Percentiles rank a stretch among this genome's conserved stretches.
phyloP scores from a whole-genome alignment of 1,139 yeast species.

The Geotrichum bryndzae region DNA sequence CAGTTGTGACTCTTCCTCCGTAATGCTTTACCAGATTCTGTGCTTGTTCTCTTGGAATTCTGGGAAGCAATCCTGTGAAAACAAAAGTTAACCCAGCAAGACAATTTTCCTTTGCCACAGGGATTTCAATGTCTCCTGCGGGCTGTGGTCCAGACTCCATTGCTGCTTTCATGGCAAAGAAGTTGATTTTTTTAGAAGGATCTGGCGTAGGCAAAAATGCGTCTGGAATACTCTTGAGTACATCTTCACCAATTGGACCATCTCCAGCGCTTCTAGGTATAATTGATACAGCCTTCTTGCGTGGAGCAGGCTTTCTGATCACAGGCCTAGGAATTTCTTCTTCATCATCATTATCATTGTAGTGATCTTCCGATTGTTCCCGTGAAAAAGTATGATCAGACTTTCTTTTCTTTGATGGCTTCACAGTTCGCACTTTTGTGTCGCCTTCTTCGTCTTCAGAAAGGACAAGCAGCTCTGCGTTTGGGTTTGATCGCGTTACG shows the following conservation, averaged over 20 bases:
- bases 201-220: constrained; percentile 58
- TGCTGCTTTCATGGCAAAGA: constrained; percentile 37
- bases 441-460: constrained; percentile 7
- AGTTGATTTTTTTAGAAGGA: constrained; percentile 47
- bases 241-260: constrained; percentile 43
- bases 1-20: constrained; percentile 90
- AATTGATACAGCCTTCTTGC: neutral
- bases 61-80: constrained; percentile 84
- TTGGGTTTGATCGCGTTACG: constrained; percentile 2
- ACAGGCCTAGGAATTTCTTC: neutral
- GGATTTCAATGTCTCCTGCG: constrained; percentile 40
- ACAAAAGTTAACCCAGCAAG: constrained; percentile 82
- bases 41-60: constrained; percentile 67
- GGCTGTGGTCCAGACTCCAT: constrained; percentile 30
- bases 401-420: neutral
- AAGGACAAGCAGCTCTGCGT: constrained; percentile 2
- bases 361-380: neutral
- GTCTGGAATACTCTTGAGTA: constrained; percentile 58
- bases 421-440: neutral
- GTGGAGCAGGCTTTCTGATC: neutral
- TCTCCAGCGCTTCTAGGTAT: neutral
- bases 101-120: constrained; percentile 78
- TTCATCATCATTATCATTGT: neutral
- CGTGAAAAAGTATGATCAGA: neutral
- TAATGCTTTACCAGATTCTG: constrained; percentile 72